Evolutionary conservation across 1,284 basidiomycete species (phyloP), one percentile per base, ranked within the genome.

Genomic region (Boletus albobrunnescens): DNA sequence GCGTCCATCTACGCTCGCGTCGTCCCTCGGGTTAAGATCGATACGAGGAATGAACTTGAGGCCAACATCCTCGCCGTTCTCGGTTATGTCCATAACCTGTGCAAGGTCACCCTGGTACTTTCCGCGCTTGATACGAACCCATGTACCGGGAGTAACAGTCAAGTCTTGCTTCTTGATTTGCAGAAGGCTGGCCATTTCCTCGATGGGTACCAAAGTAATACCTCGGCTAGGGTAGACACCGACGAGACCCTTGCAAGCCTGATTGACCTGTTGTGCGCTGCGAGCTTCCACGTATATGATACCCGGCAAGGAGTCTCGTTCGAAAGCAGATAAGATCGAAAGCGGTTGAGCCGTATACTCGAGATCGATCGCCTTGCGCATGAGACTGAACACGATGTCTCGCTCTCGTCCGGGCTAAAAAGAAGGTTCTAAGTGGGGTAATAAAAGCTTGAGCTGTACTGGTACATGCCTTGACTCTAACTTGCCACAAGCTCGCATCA

Each of bases 231-330:
- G 77, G 69, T 94, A 99, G 44, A 95, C 84, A 46, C 94, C 95
- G 44, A 98, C 91, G 36, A 99, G 84, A 27, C 94, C 95, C 47
- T 83, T 79, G 63, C 91, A 82, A 3, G 94, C 94, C 41, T 87
- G 79, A 55, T 78, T 81, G 50, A 98, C 95, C 59, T 94, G 84
- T 49, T 91, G 86, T 23, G 91, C 81, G 53, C 87, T 87, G 39
- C 90, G 81, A 6, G 95, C 93, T 69, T 99, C 95, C 47, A 99
- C 84, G 65, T 97, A 99, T 56, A 99, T 87, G 79, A 93, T 91
- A 1, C 94, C 95, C 0, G 90, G 86, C 3, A 99, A 76, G 2
- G 94, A 95, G 65, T 98, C 94, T 40, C 94, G 87, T 68, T 94
- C 91, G 70, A 99, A 99, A 2, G 91, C 91, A 6, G 95, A 94